Percentiles rank a stretch among this genome's conserved stretches.
phyloP scores from a whole-genome alignment of 768 basidiomycete species.

The Leucogyrophana mollusca region DNA sequence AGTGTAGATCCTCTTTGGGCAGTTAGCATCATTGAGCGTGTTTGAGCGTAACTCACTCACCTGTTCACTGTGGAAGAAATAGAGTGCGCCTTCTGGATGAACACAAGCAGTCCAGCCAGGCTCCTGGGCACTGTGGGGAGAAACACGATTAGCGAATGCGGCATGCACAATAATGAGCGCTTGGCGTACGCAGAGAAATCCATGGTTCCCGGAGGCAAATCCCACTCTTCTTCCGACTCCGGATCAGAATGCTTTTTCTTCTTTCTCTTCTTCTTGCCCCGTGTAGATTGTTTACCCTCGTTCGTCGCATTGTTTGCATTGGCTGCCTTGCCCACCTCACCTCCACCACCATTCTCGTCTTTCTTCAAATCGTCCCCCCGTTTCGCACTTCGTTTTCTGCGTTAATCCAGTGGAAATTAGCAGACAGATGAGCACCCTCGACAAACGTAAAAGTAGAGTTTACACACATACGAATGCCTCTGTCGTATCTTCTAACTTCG shows the following conservation, averaged over 20 bases:
- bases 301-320: no score
- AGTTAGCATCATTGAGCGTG: background rate
- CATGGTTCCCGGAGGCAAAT: slow-evolving; percentile 1
- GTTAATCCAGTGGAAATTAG: background rate
- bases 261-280: no score
- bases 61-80: slow-evolving; percentile 43
- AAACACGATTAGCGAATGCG: no score
- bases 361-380: no score
- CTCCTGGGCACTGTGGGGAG: slow-evolving; percentile 1
- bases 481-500: slow-evolving; percentile 2
- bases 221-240: no score
- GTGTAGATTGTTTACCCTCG: no score
- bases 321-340: no score
- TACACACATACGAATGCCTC: background rate
- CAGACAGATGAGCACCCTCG: no score
- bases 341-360: no score
- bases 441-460: background rate
- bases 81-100: slow-evolving; percentile 58
- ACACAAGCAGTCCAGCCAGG: slow-evolving; percentile 40
- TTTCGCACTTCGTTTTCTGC: background rate
- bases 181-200: slow-evolving; percentile 1
- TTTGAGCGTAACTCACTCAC: slow-evolving; percentile 20
- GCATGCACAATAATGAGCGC: no score
- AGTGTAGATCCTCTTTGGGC: slow-evolving; percentile 41
- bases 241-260: no score